A percentile compares a stretch with the other conserved stretches of the same genome.
Evolutionary conservation across 1,284 basidiomycete genomes (phyloP).

Genomic region (Gastroboletus turbinatus): DNA sequence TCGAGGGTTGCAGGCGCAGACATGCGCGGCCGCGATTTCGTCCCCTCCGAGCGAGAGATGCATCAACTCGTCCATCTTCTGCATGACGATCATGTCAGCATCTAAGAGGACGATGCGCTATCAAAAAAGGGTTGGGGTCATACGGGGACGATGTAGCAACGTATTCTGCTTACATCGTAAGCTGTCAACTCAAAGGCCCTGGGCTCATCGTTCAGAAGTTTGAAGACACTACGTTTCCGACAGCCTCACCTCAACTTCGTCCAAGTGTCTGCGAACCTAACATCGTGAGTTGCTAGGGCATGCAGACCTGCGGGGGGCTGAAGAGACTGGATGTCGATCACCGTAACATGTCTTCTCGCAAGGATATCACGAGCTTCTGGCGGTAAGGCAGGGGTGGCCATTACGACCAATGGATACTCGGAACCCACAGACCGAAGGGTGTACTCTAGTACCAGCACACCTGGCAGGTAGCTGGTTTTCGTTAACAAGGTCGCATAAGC

Average conservation of each 20-base stretch:
- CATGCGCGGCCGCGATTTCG: slow-evolving; percentile 85
- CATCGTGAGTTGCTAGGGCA: slow-evolving; percentile 51
- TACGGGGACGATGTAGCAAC: not conserved
- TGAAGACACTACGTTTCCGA: not conserved
- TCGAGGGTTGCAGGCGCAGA: slow-evolving; percentile 92
- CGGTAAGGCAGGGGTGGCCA: slow-evolving; percentile 69
- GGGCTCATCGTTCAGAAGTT: slow-evolving; percentile 3
- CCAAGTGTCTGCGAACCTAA: slow-evolving; percentile 85
- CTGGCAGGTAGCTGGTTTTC: slow-evolving; percentile 68
- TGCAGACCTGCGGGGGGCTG: slow-evolving; percentile 54
- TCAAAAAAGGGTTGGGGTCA: slow-evolving; percentile 1
- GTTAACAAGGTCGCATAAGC: slow-evolving; percentile 72
- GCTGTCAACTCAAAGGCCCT: slow-evolving; percentile 77
- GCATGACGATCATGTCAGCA: slow-evolving; percentile 86
- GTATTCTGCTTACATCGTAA: slow-evolving; percentile 61
- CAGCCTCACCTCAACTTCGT: slow-evolving; percentile 75
- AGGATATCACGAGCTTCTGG: slow-evolving; percentile 56
- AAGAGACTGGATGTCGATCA: slow-evolving; percentile 62
- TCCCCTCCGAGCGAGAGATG: slow-evolving; percentile 62
- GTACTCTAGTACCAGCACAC: slow-evolving; percentile 71
- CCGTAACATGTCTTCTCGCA: slow-evolving; percentile 49
- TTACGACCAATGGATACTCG: slow-evolving; percentile 78
- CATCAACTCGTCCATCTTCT: slow-evolving; percentile 93
- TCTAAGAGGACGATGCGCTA: slow-evolving; percentile 86
- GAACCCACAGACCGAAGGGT: slow-evolving; percentile 64